Evolutionary conservation across 1,284 basidiomycete genomes (phyloP).

Genomic region (Leccinum pachyderme): DNA sequence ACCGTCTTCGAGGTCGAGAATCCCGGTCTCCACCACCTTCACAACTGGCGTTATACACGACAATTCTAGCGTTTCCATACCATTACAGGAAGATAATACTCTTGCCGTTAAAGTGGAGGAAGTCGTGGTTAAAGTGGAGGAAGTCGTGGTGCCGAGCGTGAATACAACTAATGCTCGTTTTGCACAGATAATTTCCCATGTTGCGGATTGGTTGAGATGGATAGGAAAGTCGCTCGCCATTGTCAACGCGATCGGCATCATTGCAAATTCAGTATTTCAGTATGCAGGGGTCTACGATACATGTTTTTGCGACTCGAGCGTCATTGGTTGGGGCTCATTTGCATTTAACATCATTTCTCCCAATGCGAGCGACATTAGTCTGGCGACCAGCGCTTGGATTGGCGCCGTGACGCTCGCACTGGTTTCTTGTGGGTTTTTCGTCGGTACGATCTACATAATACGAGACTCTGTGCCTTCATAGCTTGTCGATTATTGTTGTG

Average conservation of each 20-base stretch:
- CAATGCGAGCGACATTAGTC: not conserved
- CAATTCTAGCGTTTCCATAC: not conserved
- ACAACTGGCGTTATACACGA: too few species aligned
- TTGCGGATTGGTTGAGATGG: constrained; percentile 24
- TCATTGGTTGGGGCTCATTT: not conserved
- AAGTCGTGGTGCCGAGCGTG: not conserved
- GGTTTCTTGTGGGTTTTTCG: constrained; percentile 15
- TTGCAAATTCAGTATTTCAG: constrained; percentile 23
- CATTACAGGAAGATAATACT: not conserved
- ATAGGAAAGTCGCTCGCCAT: constrained; percentile 25
- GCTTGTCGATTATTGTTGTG: not conserved
- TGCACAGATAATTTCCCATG: not conserved
- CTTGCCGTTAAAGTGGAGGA: not conserved
- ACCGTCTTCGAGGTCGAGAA: not conserved
- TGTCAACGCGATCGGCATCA: constrained; percentile 20
- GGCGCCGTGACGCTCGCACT: constrained; percentile 15
- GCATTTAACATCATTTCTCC: constrained; percentile 18
- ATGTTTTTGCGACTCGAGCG: constrained; percentile 27
- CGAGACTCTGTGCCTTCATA: constrained; percentile 12
- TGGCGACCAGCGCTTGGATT: constrained; percentile 17
- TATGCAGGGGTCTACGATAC: constrained; percentile 21
- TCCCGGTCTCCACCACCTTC: not conserved
- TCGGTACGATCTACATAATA: constrained; percentile 23
- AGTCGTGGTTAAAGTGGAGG: not conserved
- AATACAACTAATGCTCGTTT: not conserved